These are phyloP conservation scores for Russula dissimulans DNA, from an alignment of 768 basidiomycete genomes.

Conservation along the genomic window DNA sequence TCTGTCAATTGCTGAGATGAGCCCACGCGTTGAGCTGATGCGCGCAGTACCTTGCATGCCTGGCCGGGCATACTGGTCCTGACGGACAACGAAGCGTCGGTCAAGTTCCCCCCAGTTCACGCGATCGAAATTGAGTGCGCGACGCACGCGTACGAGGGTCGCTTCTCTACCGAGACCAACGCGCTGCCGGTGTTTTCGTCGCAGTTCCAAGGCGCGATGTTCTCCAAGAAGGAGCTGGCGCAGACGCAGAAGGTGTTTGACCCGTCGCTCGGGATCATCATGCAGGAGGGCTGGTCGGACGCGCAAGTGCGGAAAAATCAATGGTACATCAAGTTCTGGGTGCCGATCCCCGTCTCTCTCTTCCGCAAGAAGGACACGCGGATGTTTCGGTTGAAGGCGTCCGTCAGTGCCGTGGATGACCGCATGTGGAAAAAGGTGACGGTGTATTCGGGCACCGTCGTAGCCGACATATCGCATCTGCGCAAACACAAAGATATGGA, in stretches of 20 bases:
- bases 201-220: not conserved
- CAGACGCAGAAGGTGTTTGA: not conserved
- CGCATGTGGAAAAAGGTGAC: conserved; percentile 15
- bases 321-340: conserved; percentile 20
- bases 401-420: conserved; percentile 13
- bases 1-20: not conserved
- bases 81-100: conserved; percentile 10
- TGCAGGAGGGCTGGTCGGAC: conserved; percentile 17
- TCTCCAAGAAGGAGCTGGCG: not conserved
- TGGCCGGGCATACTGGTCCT: conserved; percentile 18
- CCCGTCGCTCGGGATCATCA: conserved; percentile 15
- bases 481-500: conserved; percentile 19
- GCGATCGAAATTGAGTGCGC: conserved; percentile 10
- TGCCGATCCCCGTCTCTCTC: conserved; percentile 19
- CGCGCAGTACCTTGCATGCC: conserved; percentile 3
- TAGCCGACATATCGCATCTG: conserved; percentile 19
- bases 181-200: conserved; percentile 15
- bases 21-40: not conserved
- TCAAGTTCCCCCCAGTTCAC: conserved; percentile 5
- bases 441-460: conserved; percentile 12
- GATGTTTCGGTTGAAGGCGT: conserved; percentile 17
- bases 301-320: conserved; percentile 9
- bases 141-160: conserved; percentile 19
- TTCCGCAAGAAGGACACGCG: conserved; percentile 18
- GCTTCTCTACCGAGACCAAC: conserved; percentile 18